Evolutionary conservation across 768 basidiomycete genomes (phyloP).

Genomic region (Tulasnella sp.): DNA sequence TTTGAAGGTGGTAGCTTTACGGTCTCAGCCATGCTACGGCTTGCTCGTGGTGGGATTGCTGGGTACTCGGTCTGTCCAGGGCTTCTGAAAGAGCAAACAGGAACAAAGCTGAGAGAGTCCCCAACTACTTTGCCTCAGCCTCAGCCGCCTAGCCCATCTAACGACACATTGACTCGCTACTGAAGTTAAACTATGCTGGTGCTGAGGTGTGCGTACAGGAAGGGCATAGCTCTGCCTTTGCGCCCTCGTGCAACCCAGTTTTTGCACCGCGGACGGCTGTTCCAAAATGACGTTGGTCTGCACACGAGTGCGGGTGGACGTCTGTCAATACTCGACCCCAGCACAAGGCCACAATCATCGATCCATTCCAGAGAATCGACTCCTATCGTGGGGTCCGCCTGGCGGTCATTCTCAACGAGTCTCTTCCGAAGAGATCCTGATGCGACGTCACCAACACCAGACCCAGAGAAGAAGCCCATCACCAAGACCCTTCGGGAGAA

Average conservation of each 20-base stretch:
- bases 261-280: background rate
- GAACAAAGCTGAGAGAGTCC: background rate
- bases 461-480: background rate
- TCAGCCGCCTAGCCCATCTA: background rate
- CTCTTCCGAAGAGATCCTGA: background rate
- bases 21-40: too few relatives aligned
- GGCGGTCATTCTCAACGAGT: slow-evolving; percentile 5
- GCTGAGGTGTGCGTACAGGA: background rate
- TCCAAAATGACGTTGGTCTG: background rate
- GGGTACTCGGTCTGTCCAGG: too few relatives aligned
- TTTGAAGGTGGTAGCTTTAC: too few relatives aligned
- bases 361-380: background rate
- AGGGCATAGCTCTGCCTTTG: background rate
- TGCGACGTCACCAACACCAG: background rate
- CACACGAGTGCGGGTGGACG: background rate
- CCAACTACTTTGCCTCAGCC: background rate
- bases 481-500: slow-evolving; percentile 59
- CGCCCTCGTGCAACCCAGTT: background rate
- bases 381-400: background rate
- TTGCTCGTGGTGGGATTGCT: too few relatives aligned
- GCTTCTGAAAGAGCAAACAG: background rate
- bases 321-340: background rate
- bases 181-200: background rate
- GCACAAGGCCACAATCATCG: too few relatives aligned
- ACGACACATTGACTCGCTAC: background rate